Base-by-base conservation (phyloP, 1,139 yeast species). In the Arxiozyma bovina region DNA sequence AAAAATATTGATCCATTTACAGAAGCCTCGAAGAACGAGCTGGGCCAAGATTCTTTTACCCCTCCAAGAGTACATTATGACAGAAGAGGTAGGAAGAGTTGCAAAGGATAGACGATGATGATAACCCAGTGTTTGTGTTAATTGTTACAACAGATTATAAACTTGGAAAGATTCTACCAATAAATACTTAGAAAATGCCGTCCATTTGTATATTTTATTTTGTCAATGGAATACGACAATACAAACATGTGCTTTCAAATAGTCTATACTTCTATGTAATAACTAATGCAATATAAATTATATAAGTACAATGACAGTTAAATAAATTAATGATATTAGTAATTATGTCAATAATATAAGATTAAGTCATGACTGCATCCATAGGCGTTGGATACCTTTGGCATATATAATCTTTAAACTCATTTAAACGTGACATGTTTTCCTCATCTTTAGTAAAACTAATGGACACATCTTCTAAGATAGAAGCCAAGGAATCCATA, bases 381-480 rank as follows among this genome's bases (percentile, higher is more conserved):
- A 34, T 34, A 34, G 40, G n/a, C 40, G 12, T 15, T 34, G 40
- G n/a, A 15, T 34, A 34, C 17, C 40, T 34, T 30, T 46, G 38
- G 42, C 17, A 21, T 21, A 46, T 11, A 18, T 23, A n/a, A 30
- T 20, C 25, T 34, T 21, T 27, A 22, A 46, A 46, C 27, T 34
- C 49, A 5, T 22, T 38, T 12, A 46, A 22, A 46, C 27, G 49
- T 25, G 42, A 25, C 42, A 46, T 18, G n/a, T 46, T 46, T 15
- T 53, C 51, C n/a, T 54, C 47, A 6, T 21, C 27, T 1, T 22
- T 18, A 12, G 49, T 22, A 47, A 61, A 63, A 45, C 54, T 53
- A 1, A 50, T 45, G 18, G 56, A 57, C 27, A 66, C 57, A n/a
- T 54, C 54, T 12, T 53, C 50, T n/a, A 62, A 44, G 18, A 66